Evolutionary conservation across 2,329 filamentous ascomycete genomes (phyloP).

Genomic region (Fusarium sp.): DNA sequence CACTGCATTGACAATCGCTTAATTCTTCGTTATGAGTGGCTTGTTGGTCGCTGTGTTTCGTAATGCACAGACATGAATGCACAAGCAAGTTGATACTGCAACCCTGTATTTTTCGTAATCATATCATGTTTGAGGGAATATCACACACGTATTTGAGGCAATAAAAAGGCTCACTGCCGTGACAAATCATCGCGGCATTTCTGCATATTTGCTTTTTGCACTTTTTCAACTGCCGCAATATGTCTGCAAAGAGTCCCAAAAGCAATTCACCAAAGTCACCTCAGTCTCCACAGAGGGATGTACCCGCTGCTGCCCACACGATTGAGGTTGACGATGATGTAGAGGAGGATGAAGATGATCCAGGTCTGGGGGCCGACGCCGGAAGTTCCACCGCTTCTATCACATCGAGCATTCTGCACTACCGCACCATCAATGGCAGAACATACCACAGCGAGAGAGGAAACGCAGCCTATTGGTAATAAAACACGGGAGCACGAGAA

Average conservation of each 20-base stretch:
- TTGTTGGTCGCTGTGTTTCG: neutral
- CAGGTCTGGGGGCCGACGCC: slow-evolving; percentile 12
- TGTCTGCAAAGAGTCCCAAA: slow-evolving; percentile 15
- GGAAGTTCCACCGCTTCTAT: slow-evolving; percentile 25
- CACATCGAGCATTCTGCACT: slow-evolving; percentile 26
- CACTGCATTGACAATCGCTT: slow-evolving; percentile 4
- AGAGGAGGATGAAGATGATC: slow-evolving; percentile 8
- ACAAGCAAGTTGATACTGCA: neutral
- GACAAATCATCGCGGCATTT: neutral
- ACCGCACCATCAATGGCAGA: slow-evolving; percentile 24
- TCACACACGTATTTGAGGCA: neutral
- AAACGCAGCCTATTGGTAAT: slow-evolving; percentile 26
- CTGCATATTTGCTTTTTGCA: neutral
- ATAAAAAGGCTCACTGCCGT: slow-evolving; percentile 7
- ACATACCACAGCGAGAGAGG: slow-evolving; percentile 27
- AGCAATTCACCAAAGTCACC: slow-evolving; percentile 6
- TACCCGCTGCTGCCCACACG: neutral
- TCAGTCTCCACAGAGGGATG: neutral
- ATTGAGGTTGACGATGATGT: slow-evolving; percentile 19
- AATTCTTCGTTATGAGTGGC: neutral
- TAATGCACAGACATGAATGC: neutral
- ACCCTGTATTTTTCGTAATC: slow-evolving; percentile 1
- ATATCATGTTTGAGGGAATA: slow-evolving; percentile 4
- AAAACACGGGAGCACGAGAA: accelerated
- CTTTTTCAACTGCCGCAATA: neutral